Conservation (phyloP, 805 yeast species). For the Candida koratica region DNA sequence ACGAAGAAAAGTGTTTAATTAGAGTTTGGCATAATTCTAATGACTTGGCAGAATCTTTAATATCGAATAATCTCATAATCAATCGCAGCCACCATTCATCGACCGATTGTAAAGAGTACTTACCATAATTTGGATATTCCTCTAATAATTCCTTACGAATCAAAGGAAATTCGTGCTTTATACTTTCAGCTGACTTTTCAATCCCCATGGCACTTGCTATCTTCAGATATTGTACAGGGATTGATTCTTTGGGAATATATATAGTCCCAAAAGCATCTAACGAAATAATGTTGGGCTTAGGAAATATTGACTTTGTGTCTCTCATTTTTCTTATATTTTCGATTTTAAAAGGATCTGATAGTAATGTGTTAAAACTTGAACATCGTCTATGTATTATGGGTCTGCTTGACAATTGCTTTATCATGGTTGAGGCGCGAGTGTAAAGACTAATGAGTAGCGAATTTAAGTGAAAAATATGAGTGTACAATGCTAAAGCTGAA, state of each 20-base stretch:
- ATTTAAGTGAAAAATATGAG: too few species aligned
- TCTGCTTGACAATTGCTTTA: too few species aligned
- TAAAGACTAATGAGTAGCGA: too few species aligned
- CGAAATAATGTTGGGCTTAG: slow-evolving; percentile 50
- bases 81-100: slow-evolving; percentile 60
- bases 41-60: slow-evolving; percentile 24
- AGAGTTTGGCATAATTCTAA: slow-evolving; percentile 42
- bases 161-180: slow-evolving; percentile 23
- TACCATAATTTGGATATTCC: slow-evolving; percentile 63
- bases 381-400: too few species aligned
- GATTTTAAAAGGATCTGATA: slow-evolving; percentile 24
- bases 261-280: slow-evolving; percentile 69
- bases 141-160: slow-evolving; percentile 33
- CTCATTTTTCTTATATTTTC: slow-evolving; percentile 23
- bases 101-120: slow-evolving; percentile 22
- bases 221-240: slow-evolving; percentile 49
- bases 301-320: slow-evolving; percentile 23
- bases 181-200: slow-evolving; percentile 22
- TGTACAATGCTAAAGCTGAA: too few species aligned
- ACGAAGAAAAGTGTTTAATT: slow-evolving; percentile 45
- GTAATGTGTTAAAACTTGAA: slow-evolving; percentile 9
- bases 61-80: slow-evolving; percentile 40
- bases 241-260: slow-evolving; percentile 53
- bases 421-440: too few species aligned
- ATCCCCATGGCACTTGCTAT: slow-evolving; percentile 48